Conservation (phyloP, 1,284 basidiomycete species). For the Apiotrichum mycotoxinovorans region DNA sequence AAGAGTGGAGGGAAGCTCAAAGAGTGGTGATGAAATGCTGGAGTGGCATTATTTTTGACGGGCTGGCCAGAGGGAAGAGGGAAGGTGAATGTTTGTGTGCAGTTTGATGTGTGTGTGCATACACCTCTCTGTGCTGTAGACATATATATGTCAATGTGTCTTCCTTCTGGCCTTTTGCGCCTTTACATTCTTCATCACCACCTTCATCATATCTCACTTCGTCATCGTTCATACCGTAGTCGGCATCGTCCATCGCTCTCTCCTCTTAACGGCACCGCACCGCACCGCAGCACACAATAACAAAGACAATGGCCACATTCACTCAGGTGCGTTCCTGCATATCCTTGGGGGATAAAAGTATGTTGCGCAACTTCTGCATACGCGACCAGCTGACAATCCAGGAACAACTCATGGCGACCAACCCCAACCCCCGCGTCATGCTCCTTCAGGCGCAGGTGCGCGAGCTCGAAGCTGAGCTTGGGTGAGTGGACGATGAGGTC, state of each 20-base stretch:
- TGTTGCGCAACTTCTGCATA: not conserved
- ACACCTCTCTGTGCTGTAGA: too few relatives aligned
- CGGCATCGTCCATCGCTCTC: not conserved
- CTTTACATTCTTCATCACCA: too few relatives aligned
- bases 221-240: too few relatives aligned
- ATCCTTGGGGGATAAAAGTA: too few relatives aligned
- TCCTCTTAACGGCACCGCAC: not conserved
- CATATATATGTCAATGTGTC: too few relatives aligned
- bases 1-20: too few relatives aligned
- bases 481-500: conserved; percentile 20
- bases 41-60: too few relatives aligned
- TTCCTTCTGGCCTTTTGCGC: too few relatives aligned
- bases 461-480: conserved; percentile 21
- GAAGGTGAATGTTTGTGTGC: too few relatives aligned
- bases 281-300: not conserved
- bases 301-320: not conserved
- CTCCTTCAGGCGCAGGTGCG: conserved; percentile 22
- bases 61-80: too few relatives aligned
- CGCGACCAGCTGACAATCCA: not conserved
- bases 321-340: not conserved
- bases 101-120: too few relatives aligned
- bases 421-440: not conserved
- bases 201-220: not conserved
- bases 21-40: too few relatives aligned
- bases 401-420: not conserved